Conservation (phyloP, 1,284 basidiomycete genomes). For the Pisolithus thermaeus region DNA sequence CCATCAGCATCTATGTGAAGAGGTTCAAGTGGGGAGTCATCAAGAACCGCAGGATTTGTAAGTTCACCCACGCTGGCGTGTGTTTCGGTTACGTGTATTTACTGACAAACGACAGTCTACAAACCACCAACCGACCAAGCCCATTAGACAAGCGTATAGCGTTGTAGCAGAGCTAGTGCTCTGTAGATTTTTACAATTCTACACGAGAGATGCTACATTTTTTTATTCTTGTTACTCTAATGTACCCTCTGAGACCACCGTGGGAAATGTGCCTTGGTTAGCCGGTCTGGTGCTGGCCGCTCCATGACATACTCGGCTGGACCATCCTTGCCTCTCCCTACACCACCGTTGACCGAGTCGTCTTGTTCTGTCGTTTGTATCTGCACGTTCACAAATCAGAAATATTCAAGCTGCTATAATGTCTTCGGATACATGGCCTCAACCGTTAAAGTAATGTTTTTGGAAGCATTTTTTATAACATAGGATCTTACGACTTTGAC, state of each 20-base stretch:
- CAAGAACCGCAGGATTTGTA: constrained; percentile 89
- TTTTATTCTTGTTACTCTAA: neutral
- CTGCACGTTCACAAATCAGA: neutral
- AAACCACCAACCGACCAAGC: constrained; percentile 45
- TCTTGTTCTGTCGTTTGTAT: neutral
- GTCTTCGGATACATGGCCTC: constrained; percentile 63
- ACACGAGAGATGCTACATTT: too few relatives aligned
- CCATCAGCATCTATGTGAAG: constrained; percentile 86
- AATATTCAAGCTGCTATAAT: constrained; percentile 24
- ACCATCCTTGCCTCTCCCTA: neutral
- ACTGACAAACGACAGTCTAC: constrained; percentile 37
- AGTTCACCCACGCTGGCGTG: constrained; percentile 29
- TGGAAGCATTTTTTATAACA: neutral
- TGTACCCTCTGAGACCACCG: neutral
- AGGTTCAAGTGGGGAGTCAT: constrained; percentile 91
- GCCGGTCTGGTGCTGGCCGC: neutral
- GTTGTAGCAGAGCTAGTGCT: neutral
- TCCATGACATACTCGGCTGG: neutral
- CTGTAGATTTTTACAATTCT: constrained; percentile 23
- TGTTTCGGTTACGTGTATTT: neutral
- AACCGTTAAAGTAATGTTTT: constrained; percentile 49
- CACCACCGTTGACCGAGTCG: neutral
- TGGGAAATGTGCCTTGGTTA: neutral
- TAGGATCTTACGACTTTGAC: neutral
- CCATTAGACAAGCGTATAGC: constrained; percentile 24